A percentile compares a stretch with the other conserved stretches of the same genome.
Evolutionary conservation across 2,329 filamentous ascomycete genomes (phyloP).

Genomic region (Monosporascus sp.): DNA sequence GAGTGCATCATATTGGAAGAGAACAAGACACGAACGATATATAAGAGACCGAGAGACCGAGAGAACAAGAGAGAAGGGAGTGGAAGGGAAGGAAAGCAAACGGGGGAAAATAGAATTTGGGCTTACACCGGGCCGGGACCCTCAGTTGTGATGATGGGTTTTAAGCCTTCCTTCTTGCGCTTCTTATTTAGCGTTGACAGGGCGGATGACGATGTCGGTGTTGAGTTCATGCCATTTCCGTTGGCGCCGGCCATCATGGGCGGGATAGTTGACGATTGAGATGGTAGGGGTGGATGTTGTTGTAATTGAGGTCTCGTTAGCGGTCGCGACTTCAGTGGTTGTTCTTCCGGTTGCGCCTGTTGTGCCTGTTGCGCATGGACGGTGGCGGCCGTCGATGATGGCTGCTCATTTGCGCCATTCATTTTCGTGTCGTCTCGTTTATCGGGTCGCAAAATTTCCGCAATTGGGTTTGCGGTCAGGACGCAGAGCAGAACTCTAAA

Average conservation of each 20-base stretch:
- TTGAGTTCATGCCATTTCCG: constrained; percentile 19
- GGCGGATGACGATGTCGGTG: constrained; percentile 3
- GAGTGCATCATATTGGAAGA: background rate
- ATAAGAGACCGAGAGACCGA: constrained; percentile 4
- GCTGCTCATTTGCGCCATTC: background rate
- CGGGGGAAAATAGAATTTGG: constrained; percentile 24
- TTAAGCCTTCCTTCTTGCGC: constrained; percentile 67
- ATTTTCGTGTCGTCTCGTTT: background rate
- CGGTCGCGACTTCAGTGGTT: background rate
- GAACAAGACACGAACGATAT: no score
- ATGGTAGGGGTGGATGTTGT: no score
- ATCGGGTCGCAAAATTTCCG: no score
- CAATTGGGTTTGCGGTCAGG: no score
- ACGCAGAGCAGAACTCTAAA: no score
- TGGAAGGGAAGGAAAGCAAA: constrained; percentile 4
- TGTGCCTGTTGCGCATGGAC: background rate
- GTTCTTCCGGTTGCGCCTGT: background rate
- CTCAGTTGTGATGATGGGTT: constrained; percentile 72
- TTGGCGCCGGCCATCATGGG: constrained; percentile 29
- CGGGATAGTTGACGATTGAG: constrained; percentile 1
- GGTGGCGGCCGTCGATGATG: background rate
- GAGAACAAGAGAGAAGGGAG: constrained; percentile 1
- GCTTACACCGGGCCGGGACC: constrained; percentile 35
- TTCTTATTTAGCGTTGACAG: constrained; percentile 50
- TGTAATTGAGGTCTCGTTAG: background rate